Conservation (phyloP, 305 asterid species). For the Fraxinus latifolia region DNA sequence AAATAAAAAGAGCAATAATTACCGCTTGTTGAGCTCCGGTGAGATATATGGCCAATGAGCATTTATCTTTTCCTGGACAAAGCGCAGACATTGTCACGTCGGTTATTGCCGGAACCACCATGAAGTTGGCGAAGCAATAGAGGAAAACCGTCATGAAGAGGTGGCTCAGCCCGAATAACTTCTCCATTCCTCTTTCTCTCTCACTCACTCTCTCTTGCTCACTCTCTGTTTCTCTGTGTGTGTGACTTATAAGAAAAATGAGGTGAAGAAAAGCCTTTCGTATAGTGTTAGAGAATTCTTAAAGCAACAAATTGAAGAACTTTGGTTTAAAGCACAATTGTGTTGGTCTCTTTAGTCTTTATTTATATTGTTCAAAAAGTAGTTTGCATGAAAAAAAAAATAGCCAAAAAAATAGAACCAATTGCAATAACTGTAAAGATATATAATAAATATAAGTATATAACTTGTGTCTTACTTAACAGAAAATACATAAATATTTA, state of each 20-base stretch:
- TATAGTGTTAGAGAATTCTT: not conserved
- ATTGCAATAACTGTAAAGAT: not conserved
- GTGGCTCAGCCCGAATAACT: constrained; percentile 64
- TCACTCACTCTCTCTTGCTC: not conserved
- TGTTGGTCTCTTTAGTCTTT: constrained; percentile 8
- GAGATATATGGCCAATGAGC: constrained; percentile 86
- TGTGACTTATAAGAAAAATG: not conserved
- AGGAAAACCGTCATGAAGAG: constrained; percentile 85
- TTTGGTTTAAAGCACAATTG: constrained; percentile 22
- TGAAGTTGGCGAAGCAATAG: constrained; percentile 63
- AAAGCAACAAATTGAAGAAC: not conserved
- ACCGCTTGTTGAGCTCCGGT: constrained; percentile 89
- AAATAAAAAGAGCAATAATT: not conserved
- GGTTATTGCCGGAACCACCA: constrained; percentile 88
- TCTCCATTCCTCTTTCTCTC: constrained; percentile 29
- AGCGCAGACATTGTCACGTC: constrained; percentile 83
- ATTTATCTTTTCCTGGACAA: constrained; percentile 78
- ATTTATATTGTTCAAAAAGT: not conserved
- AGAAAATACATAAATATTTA: too few relatives aligned
- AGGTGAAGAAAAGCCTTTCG: not conserved
- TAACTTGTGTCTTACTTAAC: not conserved
- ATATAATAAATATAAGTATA: constrained; percentile 4
- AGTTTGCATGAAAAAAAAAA: not conserved
- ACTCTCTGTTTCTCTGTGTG: not conserved
- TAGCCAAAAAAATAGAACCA: not conserved